phyloP scores from a whole-genome alignment of 176 grass and related monocot genomes.

The Aegilops speltoides region DNA sequence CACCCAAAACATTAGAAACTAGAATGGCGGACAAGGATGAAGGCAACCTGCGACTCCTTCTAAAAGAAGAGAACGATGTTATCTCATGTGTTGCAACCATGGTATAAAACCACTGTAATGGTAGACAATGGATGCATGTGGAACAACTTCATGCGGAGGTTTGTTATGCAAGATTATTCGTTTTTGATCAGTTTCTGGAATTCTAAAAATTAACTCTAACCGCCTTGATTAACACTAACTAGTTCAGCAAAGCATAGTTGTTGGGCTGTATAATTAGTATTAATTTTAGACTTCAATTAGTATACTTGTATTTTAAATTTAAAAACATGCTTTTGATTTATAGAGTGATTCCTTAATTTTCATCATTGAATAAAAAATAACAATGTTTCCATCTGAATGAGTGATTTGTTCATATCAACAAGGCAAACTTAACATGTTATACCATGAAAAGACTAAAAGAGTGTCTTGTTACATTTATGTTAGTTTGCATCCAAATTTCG shows the following conservation, averaged over 20 bases:
- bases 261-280: neutral
- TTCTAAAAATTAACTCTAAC: neutral
- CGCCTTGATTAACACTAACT: neutral
- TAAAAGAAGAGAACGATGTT: constrained; percentile 40
- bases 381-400: neutral
- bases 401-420: neutral
- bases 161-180: constrained; percentile 27
- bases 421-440: neutral
- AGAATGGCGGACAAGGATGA: constrained; percentile 37
- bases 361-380: neutral
- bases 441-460: neutral
- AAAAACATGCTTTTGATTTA: neutral
- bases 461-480: neutral
- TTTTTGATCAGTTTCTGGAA: neutral
- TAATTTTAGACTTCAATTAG: neutral
- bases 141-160: constrained; percentile 57
- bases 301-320: neutral
- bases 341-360: neutral
- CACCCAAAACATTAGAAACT: constrained; percentile 31
- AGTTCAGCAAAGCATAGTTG: neutral
- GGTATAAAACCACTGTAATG: constrained; percentile 32
- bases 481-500: neutral
- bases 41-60: constrained; percentile 29
- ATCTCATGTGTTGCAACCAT: constrained; percentile 42
- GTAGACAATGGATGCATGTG: constrained; percentile 41